Conservation (phyloP, 129 eudicot genomes). For the Artemisia annua region DNA sequence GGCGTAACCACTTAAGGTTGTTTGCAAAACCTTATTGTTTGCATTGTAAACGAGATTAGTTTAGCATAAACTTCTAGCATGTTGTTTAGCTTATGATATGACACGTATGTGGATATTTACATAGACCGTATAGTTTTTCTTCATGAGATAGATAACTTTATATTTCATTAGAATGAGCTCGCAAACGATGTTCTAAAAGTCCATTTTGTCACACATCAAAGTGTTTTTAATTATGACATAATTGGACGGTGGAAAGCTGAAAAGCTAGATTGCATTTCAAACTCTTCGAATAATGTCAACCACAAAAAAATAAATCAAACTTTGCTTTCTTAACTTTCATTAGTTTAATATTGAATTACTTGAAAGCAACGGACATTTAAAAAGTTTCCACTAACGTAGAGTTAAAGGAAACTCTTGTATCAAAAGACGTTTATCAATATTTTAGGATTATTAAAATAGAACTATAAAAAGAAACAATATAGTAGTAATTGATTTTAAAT, state of each 20-base stretch:
- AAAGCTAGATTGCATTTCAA: constrained; percentile 6
- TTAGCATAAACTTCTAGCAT: too few species aligned
- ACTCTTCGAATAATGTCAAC: constrained; percentile 2
- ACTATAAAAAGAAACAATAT: too few species aligned
- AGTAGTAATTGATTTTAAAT: too few species aligned
- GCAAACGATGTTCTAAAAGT: constrained; percentile 7
- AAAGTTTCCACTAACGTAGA: background rate
- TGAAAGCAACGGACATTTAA: background rate
- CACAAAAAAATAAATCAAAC: background rate
- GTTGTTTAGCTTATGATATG: too few species aligned
- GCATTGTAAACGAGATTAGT: too few species aligned
- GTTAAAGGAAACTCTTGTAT: too few species aligned
- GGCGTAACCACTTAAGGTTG: too few species aligned
- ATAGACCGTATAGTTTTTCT: too few species aligned
- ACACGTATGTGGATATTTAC: too few species aligned
- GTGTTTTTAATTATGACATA: background rate
- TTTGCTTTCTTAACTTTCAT: background rate
- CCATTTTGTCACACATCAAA: constrained; percentile 8
- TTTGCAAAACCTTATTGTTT: too few species aligned
- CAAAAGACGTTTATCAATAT: too few species aligned
- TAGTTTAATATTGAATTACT: background rate
- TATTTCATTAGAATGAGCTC: background rate
- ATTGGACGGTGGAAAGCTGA: constrained; percentile 24
- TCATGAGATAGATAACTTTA: background rate
- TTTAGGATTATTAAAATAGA: too few species aligned